A percentile compares a stretch with the other conserved stretches of the same genome.
Conservation (phyloP, 257 asterid species). For the Scutellaria barbata region DNA sequence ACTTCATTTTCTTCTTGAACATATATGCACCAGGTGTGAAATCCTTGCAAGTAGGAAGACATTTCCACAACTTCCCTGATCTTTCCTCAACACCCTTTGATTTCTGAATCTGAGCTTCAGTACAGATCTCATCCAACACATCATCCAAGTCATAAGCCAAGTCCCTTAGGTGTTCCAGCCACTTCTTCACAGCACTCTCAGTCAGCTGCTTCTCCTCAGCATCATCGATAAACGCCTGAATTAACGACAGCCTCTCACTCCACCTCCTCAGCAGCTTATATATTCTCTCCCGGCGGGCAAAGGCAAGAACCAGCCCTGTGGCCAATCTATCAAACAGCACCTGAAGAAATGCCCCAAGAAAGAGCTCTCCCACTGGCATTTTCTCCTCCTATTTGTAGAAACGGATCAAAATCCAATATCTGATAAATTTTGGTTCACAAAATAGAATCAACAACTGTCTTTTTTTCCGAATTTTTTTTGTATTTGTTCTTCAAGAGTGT, state of each 20-base stretch:
- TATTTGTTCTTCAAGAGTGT: no score
- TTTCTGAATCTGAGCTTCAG: conserved; percentile 45
- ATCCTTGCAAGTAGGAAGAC: conserved; percentile 48
- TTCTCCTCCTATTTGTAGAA: conserved; percentile 23
- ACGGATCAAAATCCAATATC: neutral
- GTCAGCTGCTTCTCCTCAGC: conserved; percentile 71
- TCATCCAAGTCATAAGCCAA: conserved; percentile 75
- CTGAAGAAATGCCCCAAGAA: conserved; percentile 58
- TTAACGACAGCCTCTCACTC: conserved; percentile 19
- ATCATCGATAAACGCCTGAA: conserved; percentile 56
- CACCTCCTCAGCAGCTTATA: conserved; percentile 50
- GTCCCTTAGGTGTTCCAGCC: conserved; percentile 64
- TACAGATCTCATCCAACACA: conserved; percentile 63
- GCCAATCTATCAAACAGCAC: conserved; percentile 57
- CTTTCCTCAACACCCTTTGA: conserved; percentile 38
- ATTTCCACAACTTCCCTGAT: conserved; percentile 42
- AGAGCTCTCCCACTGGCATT: conserved; percentile 68
- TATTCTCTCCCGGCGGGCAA: conserved; percentile 60
- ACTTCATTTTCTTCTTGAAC: conserved; percentile 46
- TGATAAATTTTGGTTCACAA: no score
- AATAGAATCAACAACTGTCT: no score
- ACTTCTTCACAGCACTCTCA: conserved; percentile 41
- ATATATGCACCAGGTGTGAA: conserved; percentile 47
- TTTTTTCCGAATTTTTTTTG: no score
- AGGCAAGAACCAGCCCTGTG: conserved; percentile 40